Evolutionary conservation across 2,329 filamentous ascomycete species (phyloP), one percentile per base, ranked within the genome.

Genomic region (Pseudocercospora eumusae): DNA sequence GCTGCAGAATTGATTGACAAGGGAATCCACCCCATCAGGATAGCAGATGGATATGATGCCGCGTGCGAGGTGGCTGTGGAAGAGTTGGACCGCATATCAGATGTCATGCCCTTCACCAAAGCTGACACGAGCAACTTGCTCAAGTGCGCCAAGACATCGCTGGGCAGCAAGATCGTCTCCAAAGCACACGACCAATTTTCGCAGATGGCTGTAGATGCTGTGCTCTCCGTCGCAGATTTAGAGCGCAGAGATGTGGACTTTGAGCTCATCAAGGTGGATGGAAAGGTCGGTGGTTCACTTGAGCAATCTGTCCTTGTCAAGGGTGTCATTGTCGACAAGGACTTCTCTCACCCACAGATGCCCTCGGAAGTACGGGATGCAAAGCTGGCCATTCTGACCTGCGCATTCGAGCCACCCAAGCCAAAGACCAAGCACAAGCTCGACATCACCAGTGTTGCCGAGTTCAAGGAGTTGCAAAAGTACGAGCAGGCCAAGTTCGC

Each of bases 381-480:
- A 75, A 98, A 97, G 83, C 88, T 99, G 74, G 95, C 95, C 70
- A 99, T 99, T 73, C 82, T 99, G 63, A 99, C 95, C 56, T 99
- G 95, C 77, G 92, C 95, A 3, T 99, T 99, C 75, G 95, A 99
- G 82, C 95, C 95, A 31, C 95, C 95, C 56, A 99, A 99, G 85
- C 95, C 95, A 70, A 99, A 99, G 86, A 99, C 95, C 53, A 99
- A 99, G 86, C 95, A 99, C 81, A 96, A 97, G 83, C 86, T 99
- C 65, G 95, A 99, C 75, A 99, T 99, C 75, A 95, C 92, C 60
- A 91, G 88, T 45, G 93, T 99, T 7, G 93, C 98, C 70, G 95
- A 99, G 81, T 99, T 96, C 84, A 97, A 96, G 84, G 95, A 96
- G 80, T 82, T 99, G 68, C 95, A 99, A 76, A 91, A 84, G 70